These are phyloP conservation scores for Porcisia deanei DNA, from an alignment of 208 protist genomes.

Conservation along the genomic window DNA sequence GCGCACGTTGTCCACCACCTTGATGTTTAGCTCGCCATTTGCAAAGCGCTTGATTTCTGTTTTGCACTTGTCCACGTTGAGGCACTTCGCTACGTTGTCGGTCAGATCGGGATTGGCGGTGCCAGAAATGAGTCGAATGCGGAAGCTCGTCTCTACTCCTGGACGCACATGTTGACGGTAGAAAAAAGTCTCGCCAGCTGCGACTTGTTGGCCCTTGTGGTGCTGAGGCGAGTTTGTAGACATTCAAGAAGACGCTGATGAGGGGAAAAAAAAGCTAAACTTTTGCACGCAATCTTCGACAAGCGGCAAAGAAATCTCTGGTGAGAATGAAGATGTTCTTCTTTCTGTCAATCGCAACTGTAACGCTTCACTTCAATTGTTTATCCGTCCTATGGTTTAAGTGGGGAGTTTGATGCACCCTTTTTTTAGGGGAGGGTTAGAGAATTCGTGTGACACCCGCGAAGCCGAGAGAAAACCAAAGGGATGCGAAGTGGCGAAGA, in stretches of 20 bases:
- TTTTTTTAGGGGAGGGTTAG: background rate
- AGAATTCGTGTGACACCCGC: background rate
- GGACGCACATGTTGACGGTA: conserved; percentile 75
- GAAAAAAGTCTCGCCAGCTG: conserved; percentile 82
- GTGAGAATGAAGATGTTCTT: no score
- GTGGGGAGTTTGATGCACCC: background rate
- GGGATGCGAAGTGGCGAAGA: background rate
- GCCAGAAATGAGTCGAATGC: conserved; percentile 87
- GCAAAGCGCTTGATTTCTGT: conserved; percentile 89
- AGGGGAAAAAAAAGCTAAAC: background rate
- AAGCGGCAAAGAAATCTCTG: background rate
- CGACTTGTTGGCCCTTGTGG: conserved; percentile 62
- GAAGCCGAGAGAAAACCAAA: background rate
- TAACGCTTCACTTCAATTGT: background rate
- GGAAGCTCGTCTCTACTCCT: conserved; percentile 83
- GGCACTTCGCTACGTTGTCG: conserved; percentile 76
- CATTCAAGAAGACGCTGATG: conserved; percentile 10
- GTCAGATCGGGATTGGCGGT: conserved; percentile 82
- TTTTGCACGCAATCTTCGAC: background rate
- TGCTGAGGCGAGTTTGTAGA: conserved; percentile 18
- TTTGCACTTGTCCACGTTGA: conserved; percentile 77
- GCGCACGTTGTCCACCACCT: conserved; percentile 94
- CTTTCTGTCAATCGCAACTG: background rate
- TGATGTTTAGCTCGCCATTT: conserved; percentile 93
- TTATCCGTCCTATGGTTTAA: background rate